phyloP scores from a whole-genome alignment of 1,139 yeast genomes.

The Kodamaea ohmeri region DNA sequence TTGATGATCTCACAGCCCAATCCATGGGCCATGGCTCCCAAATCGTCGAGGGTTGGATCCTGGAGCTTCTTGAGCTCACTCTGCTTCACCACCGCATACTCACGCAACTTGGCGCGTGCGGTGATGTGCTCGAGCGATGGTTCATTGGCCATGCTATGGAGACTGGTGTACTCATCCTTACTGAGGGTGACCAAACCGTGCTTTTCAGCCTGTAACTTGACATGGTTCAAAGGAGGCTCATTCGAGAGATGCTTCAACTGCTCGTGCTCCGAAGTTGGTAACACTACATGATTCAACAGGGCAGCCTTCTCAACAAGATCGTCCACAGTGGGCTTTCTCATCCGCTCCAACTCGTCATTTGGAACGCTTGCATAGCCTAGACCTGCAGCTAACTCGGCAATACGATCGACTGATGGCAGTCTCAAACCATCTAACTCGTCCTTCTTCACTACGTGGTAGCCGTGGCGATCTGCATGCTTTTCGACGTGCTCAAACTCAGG shows the following conservation, averaged over 20 bases:
- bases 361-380: slow-evolving; percentile 9
- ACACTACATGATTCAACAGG: slow-evolving; percentile 13
- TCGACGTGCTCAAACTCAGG: slow-evolving; percentile 22
- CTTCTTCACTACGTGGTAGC: slow-evolving; percentile 6
- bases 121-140: slow-evolving; percentile 19
- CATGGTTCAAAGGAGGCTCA: slow-evolving; percentile 32
- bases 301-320: slow-evolving; percentile 21
- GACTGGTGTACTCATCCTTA: slow-evolving; percentile 33
- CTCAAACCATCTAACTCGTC: slow-evolving; percentile 5
- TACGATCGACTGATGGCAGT: slow-evolving; percentile 9
- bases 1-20: slow-evolving; percentile 11
- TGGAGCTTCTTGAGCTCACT: slow-evolving; percentile 19
- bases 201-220: slow-evolving; percentile 36
- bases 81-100: slow-evolving; percentile 14
- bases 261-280: slow-evolving; percentile 16
- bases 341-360: background rate
- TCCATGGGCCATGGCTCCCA: slow-evolving; percentile 29
- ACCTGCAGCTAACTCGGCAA: slow-evolving; percentile 5
- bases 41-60: slow-evolving; percentile 25
- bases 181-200: slow-evolving; percentile 36
- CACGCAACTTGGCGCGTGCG: slow-evolving; percentile 15
- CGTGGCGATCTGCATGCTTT: slow-evolving; percentile 14
- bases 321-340: slow-evolving; percentile 9
- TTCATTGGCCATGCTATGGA: slow-evolving; percentile 35
- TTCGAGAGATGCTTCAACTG: slow-evolving; percentile 23